Conservation (phyloP, 768 basidiomycete species). For the Candolleomyces eurysporus region DNA sequence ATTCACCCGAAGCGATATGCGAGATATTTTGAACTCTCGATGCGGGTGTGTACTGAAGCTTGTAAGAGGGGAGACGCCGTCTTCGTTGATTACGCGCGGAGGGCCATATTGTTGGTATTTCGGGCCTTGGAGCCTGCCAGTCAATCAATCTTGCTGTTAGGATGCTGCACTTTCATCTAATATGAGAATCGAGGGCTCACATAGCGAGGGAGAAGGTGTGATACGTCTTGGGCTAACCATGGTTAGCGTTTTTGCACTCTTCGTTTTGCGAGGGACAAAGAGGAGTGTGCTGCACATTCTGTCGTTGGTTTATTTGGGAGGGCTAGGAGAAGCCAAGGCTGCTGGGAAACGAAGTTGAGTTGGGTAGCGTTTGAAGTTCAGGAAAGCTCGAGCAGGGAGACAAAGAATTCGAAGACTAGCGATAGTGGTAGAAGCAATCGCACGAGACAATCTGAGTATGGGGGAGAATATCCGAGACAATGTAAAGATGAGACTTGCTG, state of each 20-base stretch:
- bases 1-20: conserved; percentile 74
- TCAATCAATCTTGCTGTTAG: too few species aligned
- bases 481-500: too few species aligned
- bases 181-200: conserved; percentile 28
- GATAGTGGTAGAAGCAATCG: too few species aligned
- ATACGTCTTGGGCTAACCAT: conserved; percentile 86
- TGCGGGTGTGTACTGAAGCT: conserved; percentile 90
- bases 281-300: not conserved
- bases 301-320: too few species aligned
- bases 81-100: conserved; percentile 91
- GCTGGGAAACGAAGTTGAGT: too few species aligned
- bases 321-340: too few species aligned
- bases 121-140: conserved; percentile 55
- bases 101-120: conserved; percentile 62
- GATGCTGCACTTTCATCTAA: not conserved
- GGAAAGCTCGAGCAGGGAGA: too few species aligned
- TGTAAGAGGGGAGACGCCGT: conserved; percentile 71
- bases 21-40: conserved; percentile 86
- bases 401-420: too few species aligned
- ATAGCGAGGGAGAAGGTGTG: conserved; percentile 78
- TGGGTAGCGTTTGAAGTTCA: too few species aligned
- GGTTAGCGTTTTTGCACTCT: conserved; percentile 70
- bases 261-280: conserved; percentile 55
- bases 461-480: too few species aligned
- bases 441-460: too few species aligned